Evolutionary conservation across 176 grass and related monocot species (phyloP), one percentile per base, ranked within the genome.

Genomic region (Alopecurus myosuroides): DNA sequence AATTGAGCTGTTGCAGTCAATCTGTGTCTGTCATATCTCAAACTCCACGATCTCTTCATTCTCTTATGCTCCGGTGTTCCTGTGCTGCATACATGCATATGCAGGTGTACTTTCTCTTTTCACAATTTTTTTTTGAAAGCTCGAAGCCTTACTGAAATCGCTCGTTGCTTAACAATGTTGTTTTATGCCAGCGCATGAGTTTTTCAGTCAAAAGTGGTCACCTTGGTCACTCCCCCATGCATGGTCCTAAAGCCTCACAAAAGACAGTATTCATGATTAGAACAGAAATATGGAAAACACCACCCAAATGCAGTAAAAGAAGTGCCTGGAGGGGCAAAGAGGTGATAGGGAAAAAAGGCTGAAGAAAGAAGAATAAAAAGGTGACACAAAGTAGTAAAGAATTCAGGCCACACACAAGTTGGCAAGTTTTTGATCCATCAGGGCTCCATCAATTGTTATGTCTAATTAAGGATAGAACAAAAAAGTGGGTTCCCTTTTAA

Each of bases 191-290:
- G 26, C 12, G 44, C 34, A 70, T 78, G 35, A 49, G 37, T 28
- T 31, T 65, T 75, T 3, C 45, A 42, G 90, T 88, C 86, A 86
- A 82, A 88, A 88, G 83, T 9, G 15, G 39, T 60, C 6, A 26
- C 29, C 64, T 82, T 85, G 78, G 82, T 81, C 82, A 75, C 83
- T 65, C 51, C 25, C 45, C 63, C 37, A 66, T 92, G 78, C 71
- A 73, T 88, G 78, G 89, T 91, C 85, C 81, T 84, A 87, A 91
- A 91, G 89, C 85, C 85, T 76, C 81, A 76, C 68, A 76, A 87
- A 87, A 83, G 89, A 84, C 45, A 55, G 81, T 44, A 33, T 80
- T 70, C 89, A 91, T 91, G 85, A 87, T 91, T 87, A 87, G 69
- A 87, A 76, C 13, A 58, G 84, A 90, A 80, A 58, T 50, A 87